A percentile compares a stretch with the other conserved stretches of the same genome.
These are phyloP conservation scores for Thraustochytrium striatum DNA, from an alignment of 352 stramenopile genomes.

Conservation along the genomic window DNA sequence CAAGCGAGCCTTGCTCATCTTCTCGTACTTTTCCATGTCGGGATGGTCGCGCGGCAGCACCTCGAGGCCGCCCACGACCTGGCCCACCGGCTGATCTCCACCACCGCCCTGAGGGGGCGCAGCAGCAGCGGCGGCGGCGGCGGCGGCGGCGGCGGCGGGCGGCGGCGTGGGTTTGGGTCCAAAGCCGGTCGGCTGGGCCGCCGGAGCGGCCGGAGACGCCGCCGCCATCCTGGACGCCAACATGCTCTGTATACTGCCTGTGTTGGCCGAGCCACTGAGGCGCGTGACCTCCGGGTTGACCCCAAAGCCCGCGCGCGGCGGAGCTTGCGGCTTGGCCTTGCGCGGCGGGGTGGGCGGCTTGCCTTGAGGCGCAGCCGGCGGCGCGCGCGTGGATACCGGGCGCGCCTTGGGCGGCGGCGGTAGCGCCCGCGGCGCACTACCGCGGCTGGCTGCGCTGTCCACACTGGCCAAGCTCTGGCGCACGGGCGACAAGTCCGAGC, in stretches of 20 bases:
- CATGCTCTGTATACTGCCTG: neutral
- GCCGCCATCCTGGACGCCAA: neutral
- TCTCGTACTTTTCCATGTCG: constrained; percentile 38
- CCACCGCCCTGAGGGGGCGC: no score
- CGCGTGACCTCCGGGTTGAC: no score
- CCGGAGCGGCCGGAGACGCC: neutral
- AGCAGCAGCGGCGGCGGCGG: neutral
- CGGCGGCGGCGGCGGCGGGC: neutral
- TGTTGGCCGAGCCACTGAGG: no score
- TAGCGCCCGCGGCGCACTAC: neutral
- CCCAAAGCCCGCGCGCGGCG: neutral
- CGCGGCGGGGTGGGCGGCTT: constrained; percentile 13
- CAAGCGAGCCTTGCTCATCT: constrained; percentile 40
- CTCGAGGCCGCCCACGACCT: neutral
- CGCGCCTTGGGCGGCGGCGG: constrained; percentile 2
- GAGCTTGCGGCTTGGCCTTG: neutral
- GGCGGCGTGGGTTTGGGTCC: neutral
- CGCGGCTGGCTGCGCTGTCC: no score
- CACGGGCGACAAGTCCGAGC: neutral
- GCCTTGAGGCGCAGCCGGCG: neutral
- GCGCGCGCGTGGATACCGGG: constrained; percentile 9
- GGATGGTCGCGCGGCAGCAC: constrained; percentile 4
- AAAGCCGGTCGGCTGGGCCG: neutral
- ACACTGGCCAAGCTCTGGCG: no score
- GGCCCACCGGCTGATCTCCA: no score